phyloP scores from a whole-genome alignment of 306 rosid genomes.

The Dalbergia cultrata region DNA sequence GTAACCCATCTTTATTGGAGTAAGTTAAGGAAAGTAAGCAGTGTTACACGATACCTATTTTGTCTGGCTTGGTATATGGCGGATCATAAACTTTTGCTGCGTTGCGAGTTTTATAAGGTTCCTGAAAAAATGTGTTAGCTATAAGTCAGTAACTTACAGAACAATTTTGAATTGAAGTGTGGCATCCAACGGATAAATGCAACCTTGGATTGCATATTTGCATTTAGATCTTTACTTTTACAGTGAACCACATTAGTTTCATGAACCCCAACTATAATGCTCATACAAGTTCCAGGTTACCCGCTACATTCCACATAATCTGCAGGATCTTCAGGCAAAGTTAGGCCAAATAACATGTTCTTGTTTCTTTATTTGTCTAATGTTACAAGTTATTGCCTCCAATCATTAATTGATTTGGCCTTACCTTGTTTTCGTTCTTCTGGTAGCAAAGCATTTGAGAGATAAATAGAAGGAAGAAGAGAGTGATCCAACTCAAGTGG shows the following conservation, averaged over 20 bases:
- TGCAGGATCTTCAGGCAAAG: constrained; percentile 20
- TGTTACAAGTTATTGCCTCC: neutral
- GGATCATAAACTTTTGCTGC: neutral
- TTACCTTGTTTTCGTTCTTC: neutral
- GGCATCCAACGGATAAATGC: constrained; percentile 16
- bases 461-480: neutral
- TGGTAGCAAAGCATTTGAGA: neutral
- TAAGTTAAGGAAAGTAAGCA: neutral
- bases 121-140: neutral
- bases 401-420: neutral
- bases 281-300: constrained; percentile 6
- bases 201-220: neutral
- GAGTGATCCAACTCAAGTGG: no score
- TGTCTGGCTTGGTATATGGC: neutral
- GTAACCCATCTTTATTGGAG: neutral
- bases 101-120: neutral
- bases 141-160: no score
- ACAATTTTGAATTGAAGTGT: neutral
- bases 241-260: constrained; percentile 22
- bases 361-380: neutral
- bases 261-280: constrained; percentile 4
- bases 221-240: neutral
- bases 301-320: constrained; percentile 40
- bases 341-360: neutral
- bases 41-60: neutral